Percentiles rank a stretch among this genome's conserved stretches.
phyloP scores from a whole-genome alignment of 129 eudicot species.

The Sambucus nigra region DNA sequence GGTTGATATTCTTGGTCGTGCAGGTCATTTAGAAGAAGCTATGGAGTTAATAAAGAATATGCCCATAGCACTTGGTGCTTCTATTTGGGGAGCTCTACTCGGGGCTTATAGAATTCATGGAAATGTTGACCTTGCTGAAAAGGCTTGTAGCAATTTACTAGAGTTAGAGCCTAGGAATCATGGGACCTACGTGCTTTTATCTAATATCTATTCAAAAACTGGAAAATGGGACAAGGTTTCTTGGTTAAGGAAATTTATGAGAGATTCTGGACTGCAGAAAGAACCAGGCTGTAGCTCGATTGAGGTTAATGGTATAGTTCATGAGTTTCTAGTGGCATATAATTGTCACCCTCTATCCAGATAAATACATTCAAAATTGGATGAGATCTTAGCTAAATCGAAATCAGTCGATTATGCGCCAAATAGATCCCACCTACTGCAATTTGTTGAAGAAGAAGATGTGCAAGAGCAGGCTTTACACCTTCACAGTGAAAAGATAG shows the following conservation, averaged over 20 bases:
- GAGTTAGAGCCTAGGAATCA: constrained; percentile 65
- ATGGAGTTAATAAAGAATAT: constrained; percentile 38
- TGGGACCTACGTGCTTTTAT: constrained; percentile 60
- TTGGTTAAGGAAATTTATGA: constrained; percentile 46
- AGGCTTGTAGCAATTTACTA: constrained; percentile 35
- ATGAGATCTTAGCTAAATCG: constrained; percentile 39
- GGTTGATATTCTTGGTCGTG: constrained; percentile 77
- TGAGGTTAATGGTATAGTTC: constrained; percentile 45
- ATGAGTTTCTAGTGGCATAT: constrained; percentile 68
- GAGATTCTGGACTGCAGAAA: constrained; percentile 53
- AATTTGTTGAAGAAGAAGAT: too few species aligned
- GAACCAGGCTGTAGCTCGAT: constrained; percentile 71
- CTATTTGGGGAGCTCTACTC: constrained; percentile 69
- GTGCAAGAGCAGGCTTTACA: too few species aligned
- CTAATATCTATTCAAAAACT: constrained; percentile 50
- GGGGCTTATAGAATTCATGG: constrained; percentile 62
- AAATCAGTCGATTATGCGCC: too few species aligned
- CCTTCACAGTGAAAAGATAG: too few species aligned
- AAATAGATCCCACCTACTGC: too few species aligned
- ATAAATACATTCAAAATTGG: constrained; percentile 45
- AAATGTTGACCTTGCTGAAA: constrained; percentile 44
- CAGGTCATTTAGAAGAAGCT: constrained; percentile 58
- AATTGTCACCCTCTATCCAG: constrained; percentile 33
- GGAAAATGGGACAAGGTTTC: constrained; percentile 69
- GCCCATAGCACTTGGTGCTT: constrained; percentile 47